Conservation (phyloP, 768 basidiomycete genomes). For the Pluteus cervinus region DNA sequence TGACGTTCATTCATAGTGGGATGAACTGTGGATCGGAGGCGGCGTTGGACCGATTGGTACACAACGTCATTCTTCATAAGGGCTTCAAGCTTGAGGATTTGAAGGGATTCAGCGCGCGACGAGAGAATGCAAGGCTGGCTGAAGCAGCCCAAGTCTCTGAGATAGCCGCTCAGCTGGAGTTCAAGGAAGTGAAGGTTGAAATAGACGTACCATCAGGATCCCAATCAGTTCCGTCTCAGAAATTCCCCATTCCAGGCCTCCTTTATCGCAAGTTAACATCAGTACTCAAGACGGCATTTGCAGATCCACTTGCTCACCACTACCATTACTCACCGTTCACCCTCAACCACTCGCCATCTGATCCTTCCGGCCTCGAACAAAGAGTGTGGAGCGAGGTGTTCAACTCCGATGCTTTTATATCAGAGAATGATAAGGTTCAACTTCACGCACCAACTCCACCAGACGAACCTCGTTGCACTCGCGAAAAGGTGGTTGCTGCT, state of each 20-base stretch:
- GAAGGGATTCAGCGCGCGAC: not conserved
- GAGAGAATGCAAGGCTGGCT: not conserved
- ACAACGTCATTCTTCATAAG: not conserved
- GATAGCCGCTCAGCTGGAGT: not conserved
- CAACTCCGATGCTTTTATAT: constrained; percentile 16
- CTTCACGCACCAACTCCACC: too few relatives aligned
- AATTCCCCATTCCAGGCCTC: not conserved
- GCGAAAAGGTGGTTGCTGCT: not conserved
- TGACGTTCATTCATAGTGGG: too few relatives aligned
- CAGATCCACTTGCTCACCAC: not conserved
- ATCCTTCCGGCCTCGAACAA: not conserved
- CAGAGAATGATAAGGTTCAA: constrained; percentile 12
- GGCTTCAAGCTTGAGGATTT: constrained; percentile 1
- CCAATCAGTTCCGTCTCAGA: not conserved
- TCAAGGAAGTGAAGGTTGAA: not conserved
- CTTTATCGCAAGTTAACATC: not conserved
- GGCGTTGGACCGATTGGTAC: constrained; percentile 1
- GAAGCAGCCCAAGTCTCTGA: not conserved
- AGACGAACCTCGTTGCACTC: too few relatives aligned
- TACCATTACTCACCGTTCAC: not conserved
- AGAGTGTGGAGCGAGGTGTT: not conserved
- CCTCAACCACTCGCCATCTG: not conserved
- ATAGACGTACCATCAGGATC: not conserved
- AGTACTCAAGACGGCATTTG: not conserved
- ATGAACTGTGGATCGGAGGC: too few relatives aligned